Evolutionary conservation across 1,284 basidiomycete species (phyloP).

Genomic region (Tilletiopsis washingtonensis): DNA sequence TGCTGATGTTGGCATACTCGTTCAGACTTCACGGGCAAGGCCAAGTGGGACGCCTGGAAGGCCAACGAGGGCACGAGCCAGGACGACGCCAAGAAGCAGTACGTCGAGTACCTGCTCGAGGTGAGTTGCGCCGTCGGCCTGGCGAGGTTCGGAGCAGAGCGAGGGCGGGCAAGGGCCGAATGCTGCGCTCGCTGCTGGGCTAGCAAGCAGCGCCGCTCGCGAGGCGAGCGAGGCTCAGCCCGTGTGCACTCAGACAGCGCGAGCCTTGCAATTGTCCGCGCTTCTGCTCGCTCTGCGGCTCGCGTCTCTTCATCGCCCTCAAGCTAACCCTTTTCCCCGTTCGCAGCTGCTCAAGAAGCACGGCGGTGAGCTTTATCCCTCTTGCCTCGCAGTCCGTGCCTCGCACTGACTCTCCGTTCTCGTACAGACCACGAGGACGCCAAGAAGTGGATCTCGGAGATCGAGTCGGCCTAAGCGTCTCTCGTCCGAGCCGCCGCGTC

Average conservation of each 20-base stretch:
- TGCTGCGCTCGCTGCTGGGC: no score
- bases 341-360: conserved; percentile 32
- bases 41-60: conserved; percentile 44
- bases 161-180: background rate
- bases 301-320: background rate
- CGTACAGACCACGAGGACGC: conserved; percentile 27
- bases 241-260: no score
- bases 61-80: conserved; percentile 27
- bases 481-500: no score
- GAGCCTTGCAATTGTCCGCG: background rate
- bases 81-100: conserved; percentile 38
- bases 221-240: background rate
- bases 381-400: background rate
- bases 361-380: conserved; percentile 15
- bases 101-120: conserved; percentile 31
- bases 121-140: conserved; percentile 8
- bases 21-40: conserved; percentile 40
- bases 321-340: background rate
- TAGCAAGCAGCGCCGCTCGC: background rate
- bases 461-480: conserved; percentile 22
- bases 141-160: conserved; percentile 1
- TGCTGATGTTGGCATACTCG: background rate
- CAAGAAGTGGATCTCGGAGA: conserved; percentile 26
- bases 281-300: background rate
- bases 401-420: background rate